Evolutionary conservation across 2,329 filamentous ascomycete genomes (phyloP), one percentile per base, ranked within the genome.

Genomic region (Plectosphaerella plurivora): DNA sequence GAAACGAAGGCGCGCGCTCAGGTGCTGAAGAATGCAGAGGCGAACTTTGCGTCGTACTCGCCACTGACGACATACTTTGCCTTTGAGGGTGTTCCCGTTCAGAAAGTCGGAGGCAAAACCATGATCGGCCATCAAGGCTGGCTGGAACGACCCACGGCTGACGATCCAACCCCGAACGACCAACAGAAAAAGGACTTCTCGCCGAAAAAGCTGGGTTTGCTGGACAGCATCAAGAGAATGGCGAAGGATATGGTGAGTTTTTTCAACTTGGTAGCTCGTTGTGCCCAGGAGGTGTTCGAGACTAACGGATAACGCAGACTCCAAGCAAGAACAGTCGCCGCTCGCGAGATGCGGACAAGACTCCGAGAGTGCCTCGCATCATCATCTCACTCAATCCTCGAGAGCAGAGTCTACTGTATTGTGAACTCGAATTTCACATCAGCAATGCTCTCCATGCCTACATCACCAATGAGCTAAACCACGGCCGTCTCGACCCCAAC

Each of bases 351-450:
- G 58, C 58, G 10, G 56, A 64, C 7, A 70, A 67, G 45, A 61
- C 64, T 16, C 57, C 60, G 14, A 55, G 53, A 14, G 55, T 59
- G 28, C 59, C 68, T 14, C 67, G 66, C 14, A 60, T 78, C 3
- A 63, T 66, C 20, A 78, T 82, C 57, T 82, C 79, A 0, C 71
- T 84, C 4, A 68, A 75, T 59, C 69, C 79, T 1, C 76, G 81
- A 44, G 79, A 83, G 64, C 81, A 84, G 60, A 79, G 76, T 48
- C 72, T 84, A 9, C 63, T 84, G 8, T 83, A 82, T 63, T 80
- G 79, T 61, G 81, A 84, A 62, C 73, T 84, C 8, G 79, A 83
- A 60, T 84, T 75, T 57, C 65, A 74, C 53, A 63, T 84, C n/a
- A 74, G 73, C 53, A 74, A 71, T 5, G 73, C 74, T 0, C 62